These are phyloP conservation scores for Penicillium lagena DNA, from an alignment of 495 filamentous ascomycete genomes.

Conservation along the genomic window DNA sequence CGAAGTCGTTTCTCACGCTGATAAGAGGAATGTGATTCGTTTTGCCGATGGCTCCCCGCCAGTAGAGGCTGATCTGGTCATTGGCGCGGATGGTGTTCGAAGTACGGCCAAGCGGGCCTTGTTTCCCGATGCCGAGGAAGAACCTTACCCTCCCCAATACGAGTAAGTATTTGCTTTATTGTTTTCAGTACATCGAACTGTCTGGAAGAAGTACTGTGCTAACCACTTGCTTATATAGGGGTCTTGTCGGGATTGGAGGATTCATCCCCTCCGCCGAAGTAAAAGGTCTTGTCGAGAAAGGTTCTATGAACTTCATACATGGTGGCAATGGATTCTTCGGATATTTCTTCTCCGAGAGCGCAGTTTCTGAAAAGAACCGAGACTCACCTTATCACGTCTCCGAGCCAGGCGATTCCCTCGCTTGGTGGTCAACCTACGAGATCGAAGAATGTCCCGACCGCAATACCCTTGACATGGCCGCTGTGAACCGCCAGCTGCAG, in stretches of 20 bases:
- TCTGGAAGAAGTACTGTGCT: not conserved
- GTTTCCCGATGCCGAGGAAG: conserved; percentile 28
- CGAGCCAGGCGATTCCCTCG: conserved; percentile 25
- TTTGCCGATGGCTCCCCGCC: conserved; percentile 25
- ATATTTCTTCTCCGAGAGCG: conserved; percentile 35
- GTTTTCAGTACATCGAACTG: too few relatives aligned
- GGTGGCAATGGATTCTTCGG: conserved; percentile 54
- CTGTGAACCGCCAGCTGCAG: conserved; percentile 33
- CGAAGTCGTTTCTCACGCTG: conserved; percentile 10
- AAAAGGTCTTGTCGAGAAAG: conserved; percentile 17
- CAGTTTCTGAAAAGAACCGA: conserved; percentile 6
- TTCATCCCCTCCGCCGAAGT: conserved; percentile 34
- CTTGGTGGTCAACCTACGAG: conserved; percentile 46
- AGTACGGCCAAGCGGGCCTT: conserved; percentile 41
- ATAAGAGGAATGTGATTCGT: conserved; percentile 13
- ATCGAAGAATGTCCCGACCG: conserved; percentile 28
- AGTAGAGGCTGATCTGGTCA: conserved; percentile 44
- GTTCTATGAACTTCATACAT: conserved; percentile 47
- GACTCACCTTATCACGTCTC: conserved; percentile 24
- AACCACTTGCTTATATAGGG: conserved; percentile 16
- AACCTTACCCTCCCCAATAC: conserved; percentile 32
- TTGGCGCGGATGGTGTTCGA: conserved; percentile 57
- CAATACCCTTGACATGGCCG: conserved; percentile 28
- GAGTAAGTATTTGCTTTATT: conserved; percentile 20
- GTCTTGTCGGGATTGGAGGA: conserved; percentile 47